Evolutionary conservation across 2,329 filamentous ascomycete species (phyloP), one percentile per base, ranked within the genome.

Genomic region (Aspergillus melleus): DNA sequence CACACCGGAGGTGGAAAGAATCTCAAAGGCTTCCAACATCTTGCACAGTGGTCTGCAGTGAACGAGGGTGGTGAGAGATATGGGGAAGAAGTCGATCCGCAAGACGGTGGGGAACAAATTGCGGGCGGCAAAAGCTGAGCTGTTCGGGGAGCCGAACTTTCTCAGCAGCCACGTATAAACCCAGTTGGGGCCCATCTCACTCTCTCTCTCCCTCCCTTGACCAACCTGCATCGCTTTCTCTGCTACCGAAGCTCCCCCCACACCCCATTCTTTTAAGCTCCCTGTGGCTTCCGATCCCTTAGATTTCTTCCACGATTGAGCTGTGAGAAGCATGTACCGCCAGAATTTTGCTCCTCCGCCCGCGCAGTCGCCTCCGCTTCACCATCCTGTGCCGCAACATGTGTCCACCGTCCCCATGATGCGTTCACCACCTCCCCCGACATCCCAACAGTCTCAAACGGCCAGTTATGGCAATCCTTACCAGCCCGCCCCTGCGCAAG

Each of bases 1-100:
- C 64, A 99, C 93, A 58, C 95, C 95, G 3, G 93, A 96, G 42
- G 94, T 96, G 61, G 94, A 97, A 62, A 99, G 79, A 66, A 99
- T 95, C 78, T 99, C 94, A 76, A 99, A 99, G 16, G 91, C 90
- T 81, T 99, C 95, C 79, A 99, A 81, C 94, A 98, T 98, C 52
- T 60, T 29, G 49, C 39, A 47, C n/a, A 19, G 10, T 50, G 20
- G 46, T 32, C 16, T 53, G 49, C 39, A 10, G 30, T 55, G 29
- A 36, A 61, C 20, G 49, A 6, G 51, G 16, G 52, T 55, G 52
- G 26, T 36, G 54, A 26, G 50, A 54, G 55, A 52, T 32, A 50
- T 26, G 42, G 19, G 61, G 60, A 39, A 20, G 46, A 54, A 39
- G 46, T 46, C 50, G 65, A 57, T 51, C 36, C 20, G n/a, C 57